These are phyloP conservation scores for Datisca glomerata DNA, from an alignment of 306 rosid genomes.

Conservation along the genomic window DNA sequence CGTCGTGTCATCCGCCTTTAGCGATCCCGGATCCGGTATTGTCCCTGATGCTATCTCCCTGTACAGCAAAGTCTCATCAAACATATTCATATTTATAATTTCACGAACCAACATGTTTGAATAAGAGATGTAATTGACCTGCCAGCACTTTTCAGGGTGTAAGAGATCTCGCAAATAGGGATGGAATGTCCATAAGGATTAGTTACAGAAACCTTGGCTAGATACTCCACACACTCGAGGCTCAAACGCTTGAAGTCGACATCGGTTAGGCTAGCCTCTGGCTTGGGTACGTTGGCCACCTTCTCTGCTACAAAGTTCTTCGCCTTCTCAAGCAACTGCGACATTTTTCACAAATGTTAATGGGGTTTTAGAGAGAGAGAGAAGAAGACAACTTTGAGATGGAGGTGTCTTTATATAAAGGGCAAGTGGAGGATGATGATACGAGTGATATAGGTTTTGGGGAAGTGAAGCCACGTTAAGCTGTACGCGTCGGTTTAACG, in stretches of 20 bases:
- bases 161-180: slow-evolving; percentile 61
- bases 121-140: slow-evolving; percentile 13
- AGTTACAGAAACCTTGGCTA: slow-evolving; percentile 37
- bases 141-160: slow-evolving; percentile 57
- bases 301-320: slow-evolving; percentile 42
- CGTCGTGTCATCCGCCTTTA: slow-evolving; percentile 41
- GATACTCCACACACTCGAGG: slow-evolving; percentile 36
- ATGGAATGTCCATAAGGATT: slow-evolving; percentile 44
- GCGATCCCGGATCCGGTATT: slow-evolving; percentile 71
- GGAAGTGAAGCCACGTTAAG: slow-evolving; percentile 7
- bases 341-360: slow-evolving; percentile 20
- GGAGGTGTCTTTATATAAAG: background rate
- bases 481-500: slow-evolving; percentile 12
- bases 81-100: background rate
- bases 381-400: background rate
- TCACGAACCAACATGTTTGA: background rate
- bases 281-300: slow-evolving; percentile 33
- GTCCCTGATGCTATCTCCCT: slow-evolving; percentile 67
- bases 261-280: slow-evolving; percentile 50
- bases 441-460: background rate
- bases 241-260: slow-evolving; percentile 54
- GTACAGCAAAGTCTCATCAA: slow-evolving; percentile 4
- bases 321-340: slow-evolving; percentile 42
- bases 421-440: background rate
- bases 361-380: background rate